Evolutionary conservation across 164 flowering plant species (phyloP).

Genomic region (Vitis vinifera): ASM3070453v1 NC_081808.1:939001-939500

Average conservation of each 20-base stretch:
- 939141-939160: neutral
- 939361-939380: constrained; percentile 25
- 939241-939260: constrained; percentile 17
- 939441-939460: constrained; percentile 27
- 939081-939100: neutral
- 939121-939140: neutral
- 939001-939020: constrained; percentile 15
- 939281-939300: constrained; percentile 11
- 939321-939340: neutral
- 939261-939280: neutral
- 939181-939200: constrained; percentile 1
- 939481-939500: neutral
- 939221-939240: constrained; percentile 24
- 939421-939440: constrained; percentile 21
- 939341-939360: constrained; percentile 12
- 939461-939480: constrained; percentile 5
- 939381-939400: constrained; percentile 24
- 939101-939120: neutral
- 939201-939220: constrained; percentile 32
- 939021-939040: constrained; percentile 22
- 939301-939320: constrained; percentile 11
- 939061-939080: neutral
- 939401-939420: constrained; percentile 16
- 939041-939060: neutral
- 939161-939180: neutral